These are phyloP conservation scores for Picocystis sp. DNA, from an alignment of 163 green algal genomes.

Conservation along the genomic window DNA sequence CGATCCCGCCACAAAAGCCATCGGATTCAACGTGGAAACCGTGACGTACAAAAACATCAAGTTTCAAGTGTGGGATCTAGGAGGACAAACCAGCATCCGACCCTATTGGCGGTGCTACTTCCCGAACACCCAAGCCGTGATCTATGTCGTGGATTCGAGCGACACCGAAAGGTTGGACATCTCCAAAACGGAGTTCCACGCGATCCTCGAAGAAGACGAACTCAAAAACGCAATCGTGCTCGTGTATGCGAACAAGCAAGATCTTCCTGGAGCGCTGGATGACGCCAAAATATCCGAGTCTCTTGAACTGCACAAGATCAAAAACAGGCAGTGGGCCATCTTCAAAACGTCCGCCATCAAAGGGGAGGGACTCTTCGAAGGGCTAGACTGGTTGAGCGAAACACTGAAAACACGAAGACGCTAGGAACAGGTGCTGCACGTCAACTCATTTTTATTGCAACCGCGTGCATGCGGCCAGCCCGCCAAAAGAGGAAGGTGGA, in stretches of 20 bases:
- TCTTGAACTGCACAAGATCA: conserved; percentile 78
- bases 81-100: conserved; percentile 86
- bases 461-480: too few species aligned
- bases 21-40: conserved; percentile 99
- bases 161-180: conserved; percentile 80
- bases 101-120: conserved; percentile 99
- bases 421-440: conserved; percentile 1
- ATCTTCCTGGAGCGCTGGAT: conserved; percentile 75
- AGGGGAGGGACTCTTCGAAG: conserved; percentile 88
- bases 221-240: conserved; percentile 80
- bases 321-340: conserved; percentile 83
- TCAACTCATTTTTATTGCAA: too few species aligned
- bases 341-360: conserved; percentile 91
- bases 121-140: conserved; percentile 83
- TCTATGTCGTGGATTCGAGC: conserved; percentile 94
- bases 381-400: conserved; percentile 80
- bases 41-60: conserved; percentile 99
- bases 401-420: conserved; percentile 44
- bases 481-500: too few species aligned
- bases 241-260: conserved; percentile 98
- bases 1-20: conserved; percentile 42
- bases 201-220: conserved; percentile 95
- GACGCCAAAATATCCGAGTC: conserved; percentile 82
- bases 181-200: conserved; percentile 84
- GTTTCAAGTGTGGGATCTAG: conserved; percentile 91